A percentile compares a stretch with the other conserved stretches of the same genome.
These are phyloP conservation scores for Suhomyces choctaworum DNA, from an alignment of 1,139 yeast genomes.

Conservation along the genomic window DNA sequence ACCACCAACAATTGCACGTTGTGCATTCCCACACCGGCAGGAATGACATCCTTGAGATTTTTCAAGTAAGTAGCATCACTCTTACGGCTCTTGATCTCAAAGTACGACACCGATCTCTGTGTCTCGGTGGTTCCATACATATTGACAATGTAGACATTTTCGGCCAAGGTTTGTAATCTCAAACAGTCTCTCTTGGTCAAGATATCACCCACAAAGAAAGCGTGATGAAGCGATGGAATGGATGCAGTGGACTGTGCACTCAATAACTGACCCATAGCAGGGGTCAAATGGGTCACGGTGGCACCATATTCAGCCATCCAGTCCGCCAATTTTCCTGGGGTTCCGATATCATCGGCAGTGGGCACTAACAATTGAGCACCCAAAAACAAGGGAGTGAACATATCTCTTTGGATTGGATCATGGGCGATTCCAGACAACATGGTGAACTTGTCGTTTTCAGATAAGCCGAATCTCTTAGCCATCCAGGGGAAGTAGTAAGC, in stretches of 20 bases:
- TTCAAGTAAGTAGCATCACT: slow-evolving; percentile 73
- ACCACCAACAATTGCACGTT: slow-evolving; percentile 94
- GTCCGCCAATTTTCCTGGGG: slow-evolving; percentile 94
- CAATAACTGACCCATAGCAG: slow-evolving; percentile 98
- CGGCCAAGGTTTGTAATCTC: slow-evolving; percentile 87
- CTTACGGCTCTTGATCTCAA: slow-evolving; percentile 75
- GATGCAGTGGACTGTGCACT: slow-evolving; percentile 95
- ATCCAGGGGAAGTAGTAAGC: slow-evolving; percentile 99
- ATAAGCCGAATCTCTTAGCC: slow-evolving; percentile 78
- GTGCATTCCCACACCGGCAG: slow-evolving; percentile 97
- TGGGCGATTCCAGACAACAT: slow-evolving; percentile 99
- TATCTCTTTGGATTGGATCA: slow-evolving; percentile 98
- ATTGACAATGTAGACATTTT: slow-evolving; percentile 86
- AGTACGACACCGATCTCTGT: slow-evolving; percentile 94
- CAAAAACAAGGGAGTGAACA: slow-evolving; percentile 93
- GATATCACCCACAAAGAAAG: slow-evolving; percentile 97
- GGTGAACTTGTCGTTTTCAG: slow-evolving; percentile 83
- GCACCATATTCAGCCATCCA: slow-evolving; percentile 95
- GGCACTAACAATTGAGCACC: slow-evolving; percentile 95
- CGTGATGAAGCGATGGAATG: slow-evolving; percentile 86
- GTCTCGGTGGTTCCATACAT: slow-evolving; percentile 99
- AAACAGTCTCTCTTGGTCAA: slow-evolving; percentile 95
- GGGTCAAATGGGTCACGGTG: slow-evolving; percentile 95
- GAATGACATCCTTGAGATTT: slow-evolving; percentile 91
- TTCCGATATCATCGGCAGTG: slow-evolving; percentile 95